Evolutionary conservation across 2,329 filamentous ascomycete genomes (phyloP).

Genomic region (Penicillium expansum): DNA sequence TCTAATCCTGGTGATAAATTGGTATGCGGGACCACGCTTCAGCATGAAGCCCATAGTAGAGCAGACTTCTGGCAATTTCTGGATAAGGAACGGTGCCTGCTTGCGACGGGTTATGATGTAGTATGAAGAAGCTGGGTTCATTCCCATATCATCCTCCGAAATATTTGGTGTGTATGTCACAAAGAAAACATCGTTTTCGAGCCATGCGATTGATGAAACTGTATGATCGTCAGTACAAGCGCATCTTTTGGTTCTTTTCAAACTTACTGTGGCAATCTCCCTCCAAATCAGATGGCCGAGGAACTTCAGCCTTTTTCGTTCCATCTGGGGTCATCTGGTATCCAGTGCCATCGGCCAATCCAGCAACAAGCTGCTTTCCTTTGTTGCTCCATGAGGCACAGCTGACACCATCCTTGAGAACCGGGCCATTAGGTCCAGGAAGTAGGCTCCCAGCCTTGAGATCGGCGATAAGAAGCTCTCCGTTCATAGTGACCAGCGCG

Average conservation of each 20-base stretch:
- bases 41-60: conserved; percentile 61
- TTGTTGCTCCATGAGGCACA: conserved; percentile 88
- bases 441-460: conserved; percentile 64
- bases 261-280: conserved; percentile 64
- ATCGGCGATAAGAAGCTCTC: conserved; percentile 81
- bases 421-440: conserved; percentile 58
- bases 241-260: not conserved
- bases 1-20: conserved; percentile 72
- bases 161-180: conserved; percentile 67
- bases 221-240: conserved; percentile 6
- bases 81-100: conserved; percentile 63
- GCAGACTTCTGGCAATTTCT: conserved; percentile 72
- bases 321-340: conserved; percentile 83
- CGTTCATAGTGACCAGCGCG: conserved; percentile 75
- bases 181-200: conserved; percentile 83
- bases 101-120: conserved; percentile 72
- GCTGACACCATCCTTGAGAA: conserved; percentile 72
- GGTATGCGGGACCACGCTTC: conserved; percentile 66
- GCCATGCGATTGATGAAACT: conserved; percentile 80
- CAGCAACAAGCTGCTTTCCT: conserved; percentile 89
- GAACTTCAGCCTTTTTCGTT: conserved; percentile 71
- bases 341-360: conserved; percentile 74
- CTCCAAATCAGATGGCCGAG: conserved; percentile 67
- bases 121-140: conserved; percentile 65
- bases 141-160: conserved; percentile 54